phyloP scores from a whole-genome alignment of 2,329 filamentous ascomycete genomes.

The Tolypocladium inflatum region DNA sequence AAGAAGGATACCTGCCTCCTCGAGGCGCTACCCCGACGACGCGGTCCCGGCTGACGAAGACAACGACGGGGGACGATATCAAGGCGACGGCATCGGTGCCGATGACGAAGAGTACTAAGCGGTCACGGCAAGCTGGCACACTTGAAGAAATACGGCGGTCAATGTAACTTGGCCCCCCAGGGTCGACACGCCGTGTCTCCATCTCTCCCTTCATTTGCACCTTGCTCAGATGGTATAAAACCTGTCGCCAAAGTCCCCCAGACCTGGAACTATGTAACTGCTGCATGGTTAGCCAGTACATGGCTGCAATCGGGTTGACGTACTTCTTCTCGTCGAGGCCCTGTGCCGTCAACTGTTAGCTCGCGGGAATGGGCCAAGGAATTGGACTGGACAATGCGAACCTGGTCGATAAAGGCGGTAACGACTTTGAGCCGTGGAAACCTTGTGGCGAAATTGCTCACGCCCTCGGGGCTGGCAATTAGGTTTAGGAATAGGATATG shows the following conservation, averaged over 20 bases:
- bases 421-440: conserved; percentile 88
- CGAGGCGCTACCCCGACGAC: conserved; percentile 12
- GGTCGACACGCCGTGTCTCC: not conserved
- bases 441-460: conserved; percentile 77
- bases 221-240: conserved; percentile 74
- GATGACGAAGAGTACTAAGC: conserved; percentile 48
- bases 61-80: conserved; percentile 41
- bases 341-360: conserved; percentile 18
- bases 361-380: not conserved
- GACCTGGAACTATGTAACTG: conserved; percentile 89
- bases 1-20: conserved; percentile 6
- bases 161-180: not conserved
- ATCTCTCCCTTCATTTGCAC: not conserved
- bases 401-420: conserved; percentile 88
- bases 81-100: conserved; percentile 40
- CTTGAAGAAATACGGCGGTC: not conserved
- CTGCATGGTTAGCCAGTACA: conserved; percentile 23
- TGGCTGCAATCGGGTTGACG: conserved; percentile 9
- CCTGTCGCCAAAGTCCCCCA: conserved; percentile 91
- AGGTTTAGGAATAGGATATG: conserved; percentile 93
- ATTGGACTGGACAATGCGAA: conserved; percentile 17
- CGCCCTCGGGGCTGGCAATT: conserved; percentile 92
- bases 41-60: conserved; percentile 36
- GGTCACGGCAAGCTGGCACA: not conserved
- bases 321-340: conserved; percentile 98